Evolutionary conservation across 768 basidiomycete species (phyloP).

Genomic region (Termitomyces sp.): DNA sequence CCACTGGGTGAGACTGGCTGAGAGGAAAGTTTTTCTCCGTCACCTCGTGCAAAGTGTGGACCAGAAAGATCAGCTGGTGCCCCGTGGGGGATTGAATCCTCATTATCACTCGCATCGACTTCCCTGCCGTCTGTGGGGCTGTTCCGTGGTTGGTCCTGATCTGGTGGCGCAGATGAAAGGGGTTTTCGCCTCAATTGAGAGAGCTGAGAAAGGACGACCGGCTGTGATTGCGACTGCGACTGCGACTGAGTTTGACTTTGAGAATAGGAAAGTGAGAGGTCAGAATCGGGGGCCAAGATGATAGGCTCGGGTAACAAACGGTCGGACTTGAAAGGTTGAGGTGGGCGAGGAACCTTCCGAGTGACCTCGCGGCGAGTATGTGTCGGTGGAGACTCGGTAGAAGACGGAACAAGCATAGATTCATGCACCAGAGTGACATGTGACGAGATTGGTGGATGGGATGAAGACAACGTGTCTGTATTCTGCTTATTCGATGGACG

Average conservation of each 20-base stretch:
- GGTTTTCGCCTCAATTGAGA: slow-evolving; percentile 5
- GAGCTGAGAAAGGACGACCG: slow-evolving; percentile 15
- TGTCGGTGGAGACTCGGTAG: slow-evolving; percentile 1
- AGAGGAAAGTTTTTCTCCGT: not conserved
- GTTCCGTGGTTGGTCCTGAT: not conserved
- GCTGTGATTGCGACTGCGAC: slow-evolving; percentile 26
- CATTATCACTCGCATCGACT: no score
- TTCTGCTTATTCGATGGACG: not conserved
- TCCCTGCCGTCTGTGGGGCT: not conserved
- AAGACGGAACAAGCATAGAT: slow-evolving; percentile 6
- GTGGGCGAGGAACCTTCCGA: slow-evolving; percentile 47
- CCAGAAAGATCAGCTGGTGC: not conserved
- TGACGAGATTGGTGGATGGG: slow-evolving; percentile 4
- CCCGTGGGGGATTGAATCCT: not conserved
- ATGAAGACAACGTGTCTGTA: slow-evolving; percentile 1
- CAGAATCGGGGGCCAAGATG: slow-evolving; percentile 56
- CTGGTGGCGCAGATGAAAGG: not conserved
- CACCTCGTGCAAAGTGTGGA: no score
- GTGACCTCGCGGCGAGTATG: slow-evolving; percentile 23
- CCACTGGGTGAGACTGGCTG: not conserved
- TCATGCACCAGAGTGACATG: slow-evolving; percentile 7
- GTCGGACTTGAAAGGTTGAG: slow-evolving; percentile 24
- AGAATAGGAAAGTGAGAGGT: slow-evolving; percentile 39
- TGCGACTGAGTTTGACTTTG: slow-evolving; percentile 33
- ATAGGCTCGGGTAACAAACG: slow-evolving; percentile 29